Evolutionary conservation across 2,329 filamentous ascomycete genomes (phyloP).

Genomic region (Xylariaceae sp.): DNA sequence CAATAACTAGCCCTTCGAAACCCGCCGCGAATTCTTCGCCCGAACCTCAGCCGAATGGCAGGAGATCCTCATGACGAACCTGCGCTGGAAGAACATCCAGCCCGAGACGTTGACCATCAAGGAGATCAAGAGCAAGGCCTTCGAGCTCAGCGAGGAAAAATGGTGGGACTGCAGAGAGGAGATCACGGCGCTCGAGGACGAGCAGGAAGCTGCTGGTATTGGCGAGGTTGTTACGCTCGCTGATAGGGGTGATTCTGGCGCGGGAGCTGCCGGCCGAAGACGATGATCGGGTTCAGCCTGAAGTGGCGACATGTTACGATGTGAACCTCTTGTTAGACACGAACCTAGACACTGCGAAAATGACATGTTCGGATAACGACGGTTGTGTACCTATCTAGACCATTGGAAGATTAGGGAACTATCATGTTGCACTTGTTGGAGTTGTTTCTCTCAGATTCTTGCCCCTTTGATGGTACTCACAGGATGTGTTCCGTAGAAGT

Average conservation of each 20-base stretch:
- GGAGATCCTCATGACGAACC: constrained; percentile 69
- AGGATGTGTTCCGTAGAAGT: too few relatives aligned
- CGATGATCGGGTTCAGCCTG: constrained; percentile 19
- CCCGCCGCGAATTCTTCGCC: constrained; percentile 83
- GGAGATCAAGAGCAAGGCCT: constrained; percentile 87
- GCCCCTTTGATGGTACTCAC: neutral
- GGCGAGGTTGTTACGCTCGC: constrained; percentile 87
- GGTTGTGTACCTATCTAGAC: neutral
- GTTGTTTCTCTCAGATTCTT: neutral
- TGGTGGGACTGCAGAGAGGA: constrained; percentile 99
- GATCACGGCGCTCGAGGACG: constrained; percentile 84
- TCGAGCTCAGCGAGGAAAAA: constrained; percentile 87
- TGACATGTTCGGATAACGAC: neutral
- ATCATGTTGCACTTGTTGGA: neutral
- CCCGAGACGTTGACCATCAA: constrained; percentile 71
- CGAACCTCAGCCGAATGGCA: constrained; percentile 90
- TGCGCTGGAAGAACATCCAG: constrained; percentile 62
- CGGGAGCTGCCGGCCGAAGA: constrained; percentile 40
- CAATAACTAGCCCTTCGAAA: constrained; percentile 73
- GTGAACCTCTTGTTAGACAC: neutral
- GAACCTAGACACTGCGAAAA: neutral
- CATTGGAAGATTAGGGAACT: neutral
- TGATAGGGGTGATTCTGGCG: constrained; percentile 58
- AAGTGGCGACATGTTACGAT: neutral
- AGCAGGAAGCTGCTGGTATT: constrained; percentile 92